Conservation (phyloP, 192 early-diverging fungal genomes). For the Podila epigama region DNA sequence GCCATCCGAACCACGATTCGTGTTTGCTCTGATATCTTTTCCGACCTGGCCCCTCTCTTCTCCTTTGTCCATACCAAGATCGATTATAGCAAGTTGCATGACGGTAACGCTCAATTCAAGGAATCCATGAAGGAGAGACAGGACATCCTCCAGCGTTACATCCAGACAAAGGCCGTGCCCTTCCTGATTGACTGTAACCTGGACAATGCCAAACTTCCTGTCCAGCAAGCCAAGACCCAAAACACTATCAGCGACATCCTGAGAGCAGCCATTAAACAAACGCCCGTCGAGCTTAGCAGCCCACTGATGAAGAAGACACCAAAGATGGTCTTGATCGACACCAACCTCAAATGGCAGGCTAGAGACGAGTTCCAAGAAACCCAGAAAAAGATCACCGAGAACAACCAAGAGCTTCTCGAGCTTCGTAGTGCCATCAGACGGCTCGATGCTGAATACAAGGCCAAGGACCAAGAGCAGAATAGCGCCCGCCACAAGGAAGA, state of each 20-base stretch:
- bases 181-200: neutral
- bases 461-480: neutral
- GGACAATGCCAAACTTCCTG: neutral
- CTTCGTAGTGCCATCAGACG: neutral
- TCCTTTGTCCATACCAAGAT: slow-evolving; percentile 1
- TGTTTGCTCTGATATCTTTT: neutral
- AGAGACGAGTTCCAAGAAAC: neutral
- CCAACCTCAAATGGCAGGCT: neutral
- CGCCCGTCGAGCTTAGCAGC: no score
- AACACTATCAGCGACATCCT: no score
- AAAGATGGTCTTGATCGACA: neutral
- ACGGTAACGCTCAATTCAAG: neutral
- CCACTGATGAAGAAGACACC: neutral
- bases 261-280: no score
- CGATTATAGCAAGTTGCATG: neutral
- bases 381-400: neutral
- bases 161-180: neutral
- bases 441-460: neutral
- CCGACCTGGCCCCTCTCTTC: neutral
- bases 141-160: neutral
- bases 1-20: neutral
- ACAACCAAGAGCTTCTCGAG: neutral
- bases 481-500: neutral
- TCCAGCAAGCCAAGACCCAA: neutral
- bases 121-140: neutral